Percentiles rank a stretch among this genome's conserved stretches.
These are phyloP conservation scores for Cystobasidium ongulense DNA, from an alignment of 768 basidiomycete genomes.

Conservation along the genomic window DNA sequence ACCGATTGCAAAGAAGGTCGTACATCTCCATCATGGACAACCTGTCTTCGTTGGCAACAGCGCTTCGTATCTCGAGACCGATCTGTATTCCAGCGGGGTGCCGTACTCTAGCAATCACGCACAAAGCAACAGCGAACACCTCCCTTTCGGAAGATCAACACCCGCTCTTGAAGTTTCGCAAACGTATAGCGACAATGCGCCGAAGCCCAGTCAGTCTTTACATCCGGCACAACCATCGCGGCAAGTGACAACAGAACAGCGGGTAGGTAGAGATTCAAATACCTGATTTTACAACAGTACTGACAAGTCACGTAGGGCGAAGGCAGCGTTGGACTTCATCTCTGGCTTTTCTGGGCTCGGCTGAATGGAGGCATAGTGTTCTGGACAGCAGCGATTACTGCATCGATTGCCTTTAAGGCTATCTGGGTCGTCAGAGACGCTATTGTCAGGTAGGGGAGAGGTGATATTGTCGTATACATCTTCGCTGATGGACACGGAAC, in stretches of 20 bases:
- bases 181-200: too few species aligned
- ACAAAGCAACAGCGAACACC: too few species aligned
- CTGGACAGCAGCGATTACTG: conserved; percentile 33
- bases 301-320: not conserved
- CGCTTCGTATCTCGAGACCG: not conserved
- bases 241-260: not conserved
- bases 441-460: not conserved
- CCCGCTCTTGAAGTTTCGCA: too few species aligned
- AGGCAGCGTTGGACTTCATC: not conserved
- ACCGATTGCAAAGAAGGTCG: conserved; percentile 52
- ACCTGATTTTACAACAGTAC: not conserved
- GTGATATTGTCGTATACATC: not conserved
- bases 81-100: not conserved
- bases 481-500: not conserved
- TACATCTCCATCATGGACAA: conserved; percentile 21
- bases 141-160: too few species aligned
- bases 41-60: not conserved
- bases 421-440: not conserved
- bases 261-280: not conserved
- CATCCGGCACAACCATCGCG: too few species aligned
- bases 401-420: conserved; percentile 32
- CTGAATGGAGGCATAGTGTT: conserved; percentile 36
- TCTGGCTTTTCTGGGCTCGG: conserved; percentile 36
- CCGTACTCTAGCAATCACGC: not conserved
- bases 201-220: too few species aligned